phyloP scores from a whole-genome alignment of 2,329 filamentous ascomycete genomes.

The Cordyceps tenuipes region DNA sequence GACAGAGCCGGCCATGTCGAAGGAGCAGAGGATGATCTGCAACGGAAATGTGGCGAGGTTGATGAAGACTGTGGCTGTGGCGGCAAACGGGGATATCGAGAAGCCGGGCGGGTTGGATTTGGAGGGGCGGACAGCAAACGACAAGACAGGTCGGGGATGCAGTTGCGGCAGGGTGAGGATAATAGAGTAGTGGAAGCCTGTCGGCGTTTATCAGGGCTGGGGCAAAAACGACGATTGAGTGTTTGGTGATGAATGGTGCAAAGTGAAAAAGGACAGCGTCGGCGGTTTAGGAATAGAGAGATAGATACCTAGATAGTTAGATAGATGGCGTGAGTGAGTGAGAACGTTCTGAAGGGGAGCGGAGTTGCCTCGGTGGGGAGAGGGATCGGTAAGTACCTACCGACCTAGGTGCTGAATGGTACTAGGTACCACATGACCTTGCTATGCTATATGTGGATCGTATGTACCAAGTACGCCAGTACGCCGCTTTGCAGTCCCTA shows the following conservation, averaged over 20 bases:
- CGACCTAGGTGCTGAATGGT: not conserved
- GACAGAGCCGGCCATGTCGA: constrained; percentile 29
- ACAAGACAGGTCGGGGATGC: not conserved
- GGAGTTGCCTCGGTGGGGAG: not conserved
- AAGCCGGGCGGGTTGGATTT: not conserved
- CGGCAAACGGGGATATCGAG: constrained; percentile 7
- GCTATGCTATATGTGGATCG: not conserved
- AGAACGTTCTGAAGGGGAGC: not conserved
- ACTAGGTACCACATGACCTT: not conserved
- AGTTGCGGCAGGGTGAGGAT: not conserved
- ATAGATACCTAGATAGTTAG: not conserved
- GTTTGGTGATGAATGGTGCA: not conserved
- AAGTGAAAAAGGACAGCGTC: not conserved
- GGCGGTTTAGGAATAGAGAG: not conserved
- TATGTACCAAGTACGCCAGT: not conserved
- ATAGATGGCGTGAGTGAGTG: not conserved
- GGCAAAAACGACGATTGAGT: not conserved
- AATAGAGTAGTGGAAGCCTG: not conserved
- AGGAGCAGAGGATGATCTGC: not conserved
- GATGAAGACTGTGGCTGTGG: not conserved
- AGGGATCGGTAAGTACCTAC: not conserved
- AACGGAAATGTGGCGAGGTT: not conserved
- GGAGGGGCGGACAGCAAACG: not conserved
- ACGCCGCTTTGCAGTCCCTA: not conserved
- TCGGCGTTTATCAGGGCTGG: not conserved